Conservation (phyloP, 192 early-diverging fungal species). For the Backusella tuberculispora region DNA sequence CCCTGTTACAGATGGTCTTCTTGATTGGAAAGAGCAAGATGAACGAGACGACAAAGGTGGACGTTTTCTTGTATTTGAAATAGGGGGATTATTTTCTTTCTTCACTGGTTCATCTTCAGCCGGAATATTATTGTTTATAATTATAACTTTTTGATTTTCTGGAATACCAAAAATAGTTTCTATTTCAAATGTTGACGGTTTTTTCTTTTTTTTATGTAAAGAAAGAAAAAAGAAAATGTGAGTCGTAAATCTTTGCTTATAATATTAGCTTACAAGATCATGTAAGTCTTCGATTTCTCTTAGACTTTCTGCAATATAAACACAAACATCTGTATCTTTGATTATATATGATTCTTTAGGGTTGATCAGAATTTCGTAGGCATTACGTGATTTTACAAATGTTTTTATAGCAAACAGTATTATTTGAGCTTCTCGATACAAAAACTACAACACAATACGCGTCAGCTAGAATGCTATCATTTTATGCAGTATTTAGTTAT, state of each 20-base stretch:
- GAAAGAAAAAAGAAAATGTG: constrained; percentile 5
- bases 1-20: neutral
- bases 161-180: neutral
- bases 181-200: neutral
- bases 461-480: neutral
- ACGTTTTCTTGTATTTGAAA: neutral
- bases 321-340: constrained; percentile 44
- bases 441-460: neutral
- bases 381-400: constrained; percentile 20
- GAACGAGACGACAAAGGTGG: neutral
- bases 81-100: neutral
- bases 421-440: constrained; percentile 49
- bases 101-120: neutral
- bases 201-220: neutral
- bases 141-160: neutral
- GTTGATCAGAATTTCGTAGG: constrained; percentile 57
- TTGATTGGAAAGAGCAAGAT: neutral
- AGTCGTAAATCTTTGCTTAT: too few relatives aligned
- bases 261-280: constrained; percentile 25
- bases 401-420: constrained; percentile 47
- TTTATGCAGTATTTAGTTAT: neutral
- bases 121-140: neutral
- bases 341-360: constrained; percentile 53
- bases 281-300: constrained; percentile 44
- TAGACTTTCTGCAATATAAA: constrained; percentile 56